Conservation (phyloP, 768 basidiomycete species). For the Phylloporus sp. region DNA sequence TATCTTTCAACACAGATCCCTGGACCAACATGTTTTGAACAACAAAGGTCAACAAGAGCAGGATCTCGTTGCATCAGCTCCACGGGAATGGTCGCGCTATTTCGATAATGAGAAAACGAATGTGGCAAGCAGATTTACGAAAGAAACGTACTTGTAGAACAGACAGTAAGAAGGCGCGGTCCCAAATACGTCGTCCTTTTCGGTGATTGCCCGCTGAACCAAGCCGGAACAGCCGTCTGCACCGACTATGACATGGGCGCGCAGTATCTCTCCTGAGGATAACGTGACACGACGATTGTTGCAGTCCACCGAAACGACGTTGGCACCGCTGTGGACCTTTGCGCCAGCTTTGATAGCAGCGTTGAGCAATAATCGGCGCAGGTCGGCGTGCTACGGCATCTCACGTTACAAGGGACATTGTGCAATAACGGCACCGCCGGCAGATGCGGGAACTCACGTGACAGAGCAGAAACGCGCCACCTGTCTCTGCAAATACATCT, state of each 20-base stretch:
- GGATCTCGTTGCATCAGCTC: slow-evolving; percentile 38
- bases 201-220: slow-evolving; percentile 32
- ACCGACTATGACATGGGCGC: slow-evolving; percentile 52
- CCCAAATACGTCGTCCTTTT: slow-evolving; percentile 27
- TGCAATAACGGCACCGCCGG: background rate
- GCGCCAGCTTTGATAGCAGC: slow-evolving; percentile 47
- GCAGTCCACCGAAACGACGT: slow-evolving; percentile 34
- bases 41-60: slow-evolving; percentile 32
- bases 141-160: slow-evolving; percentile 41
- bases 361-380: slow-evolving; percentile 44
- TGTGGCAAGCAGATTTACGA: background rate
- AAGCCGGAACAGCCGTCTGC: slow-evolving; percentile 54
- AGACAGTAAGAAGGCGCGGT: slow-evolving; percentile 25
- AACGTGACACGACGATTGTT: slow-evolving; percentile 33
- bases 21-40: slow-evolving; percentile 14
- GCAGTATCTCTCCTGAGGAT: slow-evolving; percentile 39
- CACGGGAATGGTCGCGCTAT: slow-evolving; percentile 39
- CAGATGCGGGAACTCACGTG: slow-evolving; percentile 33
- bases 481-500: slow-evolving; percentile 42
- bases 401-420: background rate
- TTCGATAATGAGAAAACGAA: background rate
- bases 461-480: slow-evolving; percentile 46
- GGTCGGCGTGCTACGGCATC: slow-evolving; percentile 43
- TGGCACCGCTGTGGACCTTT: slow-evolving; percentile 38
- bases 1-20: background rate